Base-by-base conservation (phyloP, 2,329 filamentous ascomycete species). In the Hawksworthiomyces lignivorus region DNA sequence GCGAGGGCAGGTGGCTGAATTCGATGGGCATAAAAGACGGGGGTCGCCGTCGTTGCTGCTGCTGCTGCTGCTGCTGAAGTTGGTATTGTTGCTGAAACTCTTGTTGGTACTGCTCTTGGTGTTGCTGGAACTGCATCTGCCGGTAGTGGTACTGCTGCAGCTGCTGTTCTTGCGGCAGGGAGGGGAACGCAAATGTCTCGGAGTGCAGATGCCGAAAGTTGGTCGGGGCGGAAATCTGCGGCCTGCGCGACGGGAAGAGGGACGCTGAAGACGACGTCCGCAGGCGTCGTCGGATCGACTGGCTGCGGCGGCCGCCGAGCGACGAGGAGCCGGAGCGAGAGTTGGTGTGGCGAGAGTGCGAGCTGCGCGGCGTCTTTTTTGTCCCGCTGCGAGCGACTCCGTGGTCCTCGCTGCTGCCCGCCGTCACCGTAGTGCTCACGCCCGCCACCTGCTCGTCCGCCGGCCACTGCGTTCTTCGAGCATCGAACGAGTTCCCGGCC, bases 181-280 rank as follows among this genome's bases (percentile, higher is more conserved):
- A 20, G 4, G 49, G 49, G 27, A 49, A 50, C 3, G 29, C 34
- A 34, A 43, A 48, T 1, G 45, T 40, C 3, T 42, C 47, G 15
- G 70, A 72, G 41, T 71, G 61, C 36, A 81, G 51, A 60, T 81
- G 77, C 35, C 70, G 72, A 52, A 82, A 82, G 56, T 81, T 65
- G 36, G 69, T 69, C 4, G 77, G 77, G 17, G 65, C 65, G 31
- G 76, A 79, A 52, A 82, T 81, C 46, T 65, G 64, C 55, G 71
- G 70, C 57, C 72, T 65, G 58, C 69, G 73, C 26, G 40, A 32
- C 12, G 40, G 18, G 10, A 49, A 43, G 12, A 39, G 10, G 8
- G 46, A 45, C n/a, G 18, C 17, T 54, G 69, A 61, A 32, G 65
- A 60, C 39, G 63, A 60, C 14, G 45, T 36, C 15, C 40, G 61